These are phyloP conservation scores for Fraxinus velutina DNA, from an alignment of 305 asterid genomes.

Conservation along the genomic window DNA sequence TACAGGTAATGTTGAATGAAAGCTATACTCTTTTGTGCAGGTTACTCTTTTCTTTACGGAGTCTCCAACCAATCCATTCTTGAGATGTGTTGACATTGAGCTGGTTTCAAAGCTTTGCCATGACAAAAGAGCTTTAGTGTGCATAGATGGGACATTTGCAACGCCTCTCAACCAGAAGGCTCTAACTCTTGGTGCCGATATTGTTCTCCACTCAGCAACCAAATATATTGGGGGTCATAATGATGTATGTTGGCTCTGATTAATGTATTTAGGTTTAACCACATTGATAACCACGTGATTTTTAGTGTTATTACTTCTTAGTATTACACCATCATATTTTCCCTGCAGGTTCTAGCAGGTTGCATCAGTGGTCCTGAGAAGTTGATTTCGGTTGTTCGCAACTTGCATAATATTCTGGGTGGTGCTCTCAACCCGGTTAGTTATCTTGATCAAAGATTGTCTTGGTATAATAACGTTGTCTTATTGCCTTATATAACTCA, in stretches of 20 bases:
- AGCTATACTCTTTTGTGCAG: conserved; percentile 39
- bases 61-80: conserved; percentile 94
- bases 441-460: conserved; percentile 15
- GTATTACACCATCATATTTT: conserved; percentile 6
- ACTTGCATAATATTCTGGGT: conserved; percentile 85
- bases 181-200: conserved; percentile 88
- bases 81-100: conserved; percentile 96
- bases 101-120: conserved; percentile 87
- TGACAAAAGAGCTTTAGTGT: conserved; percentile 76
- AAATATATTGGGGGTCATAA: conserved; percentile 90
- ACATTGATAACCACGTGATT: not conserved
- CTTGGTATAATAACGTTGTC: conserved; percentile 9
- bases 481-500: not conserved
- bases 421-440: conserved; percentile 93
- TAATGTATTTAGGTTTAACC: not conserved
- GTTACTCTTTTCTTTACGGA: conserved; percentile 84
- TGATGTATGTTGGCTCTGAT: conserved; percentile 56
- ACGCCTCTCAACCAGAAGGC: conserved; percentile 96
- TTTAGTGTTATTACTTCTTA: not conserved
- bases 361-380: conserved; percentile 85
- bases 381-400: conserved; percentile 64
- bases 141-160: conserved; percentile 90
- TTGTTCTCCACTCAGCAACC: conserved; percentile 86
- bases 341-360: conserved; percentile 75
- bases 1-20: not conserved